Conservation (phyloP, 306 rosid species). For the Corylus heterophylla region DNA sequence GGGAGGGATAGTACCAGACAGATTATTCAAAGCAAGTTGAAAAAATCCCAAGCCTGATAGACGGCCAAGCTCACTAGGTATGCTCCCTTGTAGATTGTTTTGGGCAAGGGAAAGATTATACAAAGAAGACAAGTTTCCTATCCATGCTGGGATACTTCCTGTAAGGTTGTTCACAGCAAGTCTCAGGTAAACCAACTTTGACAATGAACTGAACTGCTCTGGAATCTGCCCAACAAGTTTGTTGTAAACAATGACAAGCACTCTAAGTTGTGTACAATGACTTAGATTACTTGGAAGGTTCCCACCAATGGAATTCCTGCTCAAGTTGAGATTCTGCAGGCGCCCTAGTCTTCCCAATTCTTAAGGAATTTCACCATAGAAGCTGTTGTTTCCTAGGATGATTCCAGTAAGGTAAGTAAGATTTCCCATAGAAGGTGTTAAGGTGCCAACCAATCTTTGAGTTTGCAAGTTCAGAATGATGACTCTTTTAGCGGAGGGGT, state of each 20-base stretch:
- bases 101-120: not conserved
- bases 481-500: slow-evolving; percentile 20
- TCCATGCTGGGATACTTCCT: slow-evolving; percentile 44
- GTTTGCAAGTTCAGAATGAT: slow-evolving; percentile 24
- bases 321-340: slow-evolving; percentile 23
- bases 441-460: slow-evolving; percentile 16
- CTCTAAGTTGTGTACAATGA: slow-evolving; percentile 17
- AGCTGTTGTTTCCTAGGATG: slow-evolving; percentile 21
- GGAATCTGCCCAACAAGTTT: slow-evolving; percentile 24
- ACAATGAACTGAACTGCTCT: slow-evolving; percentile 18
- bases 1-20: slow-evolving; percentile 24
- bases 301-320: slow-evolving; percentile 22
- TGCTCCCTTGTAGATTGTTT: slow-evolving; percentile 32
- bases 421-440: slow-evolving; percentile 42
- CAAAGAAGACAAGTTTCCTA: slow-evolving; percentile 38
- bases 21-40: not conserved
- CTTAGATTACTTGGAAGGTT: slow-evolving; percentile 32
- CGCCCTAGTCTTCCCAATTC: slow-evolving; percentile 31
- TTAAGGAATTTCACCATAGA: slow-evolving; percentile 35
- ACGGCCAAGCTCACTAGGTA: slow-evolving; percentile 29
- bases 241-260: not conserved
- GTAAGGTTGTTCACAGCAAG: slow-evolving; percentile 22
- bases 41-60: slow-evolving; percentile 15
- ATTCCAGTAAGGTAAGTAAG: slow-evolving; percentile 37
- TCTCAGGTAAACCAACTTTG: not conserved